Evolutionary conservation across 768 basidiomycete genomes (phyloP), one percentile per base, ranked within the genome.

Genomic region (Sporobolomyces phaffii): DNA sequence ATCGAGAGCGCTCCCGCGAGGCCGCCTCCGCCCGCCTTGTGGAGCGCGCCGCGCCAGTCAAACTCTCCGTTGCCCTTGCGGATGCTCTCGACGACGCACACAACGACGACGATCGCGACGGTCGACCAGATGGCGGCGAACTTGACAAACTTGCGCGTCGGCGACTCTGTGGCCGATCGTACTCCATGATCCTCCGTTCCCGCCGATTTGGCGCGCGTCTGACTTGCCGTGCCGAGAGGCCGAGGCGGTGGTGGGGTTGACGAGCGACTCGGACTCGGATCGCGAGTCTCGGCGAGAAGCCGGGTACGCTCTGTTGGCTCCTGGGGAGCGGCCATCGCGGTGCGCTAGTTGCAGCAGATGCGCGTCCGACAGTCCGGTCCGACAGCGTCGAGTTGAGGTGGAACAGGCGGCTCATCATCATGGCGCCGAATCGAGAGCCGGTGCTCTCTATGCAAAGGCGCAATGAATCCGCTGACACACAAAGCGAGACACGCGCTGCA

Each of bases 11-110:
- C 67, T 22, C 69, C 65, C 11, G 47, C 69, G 1, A 61, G 29
- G 11, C 65, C 24, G 28, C 94, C 93, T 11, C 94, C 93, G 0
- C 89, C 81, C 5, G 93, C 94, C 49, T 81, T 84, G 80, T 84
- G 88, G 71, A 96, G 78, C 0, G 93, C 89, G 33, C 83, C 83
- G 36, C 80, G 78, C 15, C 89, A 79, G 77, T 98, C 91, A 70
- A 97, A 94, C 85, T 94, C 69, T 50, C 73, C 74, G n/a, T 56
- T 63, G 2, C 72, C 70, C 10, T 52, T 29, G 34, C 62, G 54
- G 20, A 75, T 40, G 22, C 73, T 72, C 45, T 74, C 51, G 1
- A 74, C 63, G 47, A 75, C 36, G 28, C 62, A 41, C 28, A 67
- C 56, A 2, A 56, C 33, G 29, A 64, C 61, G 9, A 62, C 9